These are phyloP conservation scores for Linum usitatissimum DNA, from an alignment of 345 rosid species.

Conservation along the genomic window DNA sequence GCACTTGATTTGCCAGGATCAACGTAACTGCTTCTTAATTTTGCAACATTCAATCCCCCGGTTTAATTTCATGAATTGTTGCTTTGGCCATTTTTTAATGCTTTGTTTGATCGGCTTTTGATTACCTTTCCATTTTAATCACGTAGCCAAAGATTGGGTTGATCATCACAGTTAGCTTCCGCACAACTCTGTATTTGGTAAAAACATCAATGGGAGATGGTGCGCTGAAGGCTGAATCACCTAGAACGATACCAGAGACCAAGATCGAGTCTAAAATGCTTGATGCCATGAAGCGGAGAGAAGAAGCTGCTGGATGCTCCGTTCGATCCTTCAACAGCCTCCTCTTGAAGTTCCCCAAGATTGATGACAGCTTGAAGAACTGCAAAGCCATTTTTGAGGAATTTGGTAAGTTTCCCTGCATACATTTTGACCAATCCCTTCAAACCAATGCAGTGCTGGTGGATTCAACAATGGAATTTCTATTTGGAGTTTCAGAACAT, in stretches of 20 bases:
- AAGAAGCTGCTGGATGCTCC: slow-evolving; percentile 45
- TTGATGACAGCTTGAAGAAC: slow-evolving; percentile 65
- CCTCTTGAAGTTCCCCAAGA: slow-evolving; percentile 84
- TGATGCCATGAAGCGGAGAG: slow-evolving; percentile 67
- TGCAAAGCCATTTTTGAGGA: slow-evolving; percentile 75
- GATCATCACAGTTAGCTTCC: neutral
- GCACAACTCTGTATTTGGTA: neutral
- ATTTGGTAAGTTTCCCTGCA: slow-evolving; percentile 44
- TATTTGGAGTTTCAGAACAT: neutral
- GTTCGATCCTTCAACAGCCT: slow-evolving; percentile 74
- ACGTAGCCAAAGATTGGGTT: slow-evolving; percentile 15
- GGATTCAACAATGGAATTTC: too few species aligned
- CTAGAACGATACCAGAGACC: slow-evolving; percentile 45
- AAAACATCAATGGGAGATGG: slow-evolving; percentile 50
- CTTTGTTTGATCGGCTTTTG: neutral
- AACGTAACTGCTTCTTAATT: too few species aligned
- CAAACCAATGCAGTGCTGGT: too few species aligned
- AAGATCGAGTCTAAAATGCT: slow-evolving; percentile 76
- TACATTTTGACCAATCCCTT: neutral
- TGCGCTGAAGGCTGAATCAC: slow-evolving; percentile 32
- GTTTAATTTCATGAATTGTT: too few species aligned
- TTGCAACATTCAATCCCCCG: too few species aligned
- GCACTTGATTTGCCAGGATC: too few species aligned
- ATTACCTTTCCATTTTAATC: slow-evolving; percentile 6
- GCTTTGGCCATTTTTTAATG: too few species aligned